These are phyloP conservation scores for Linum usitatissimum DNA, from an alignment of 345 rosid genomes.

Conservation along the genomic window DNA sequence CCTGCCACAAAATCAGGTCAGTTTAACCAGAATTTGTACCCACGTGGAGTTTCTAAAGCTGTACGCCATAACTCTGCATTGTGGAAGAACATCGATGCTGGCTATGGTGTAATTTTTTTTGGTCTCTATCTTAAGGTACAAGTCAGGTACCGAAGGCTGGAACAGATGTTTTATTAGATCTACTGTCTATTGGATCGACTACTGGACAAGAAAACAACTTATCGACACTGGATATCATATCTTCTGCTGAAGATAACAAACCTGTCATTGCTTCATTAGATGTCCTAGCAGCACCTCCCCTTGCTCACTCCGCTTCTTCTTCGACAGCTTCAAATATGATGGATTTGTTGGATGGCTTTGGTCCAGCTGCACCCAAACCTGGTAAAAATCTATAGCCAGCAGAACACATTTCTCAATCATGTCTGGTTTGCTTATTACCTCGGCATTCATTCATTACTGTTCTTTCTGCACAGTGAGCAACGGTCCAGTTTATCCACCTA, in stretches of 20 bases:
- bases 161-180: constrained; percentile 75
- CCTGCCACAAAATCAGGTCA: constrained; percentile 51
- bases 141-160: constrained; percentile 60
- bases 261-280: constrained; percentile 31
- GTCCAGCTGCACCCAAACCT: constrained; percentile 40
- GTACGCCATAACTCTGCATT: too few relatives aligned
- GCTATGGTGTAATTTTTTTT: background rate
- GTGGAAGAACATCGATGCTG: too few relatives aligned
- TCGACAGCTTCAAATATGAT: constrained; percentile 40
- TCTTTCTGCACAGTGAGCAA: constrained; percentile 46
- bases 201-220: constrained; percentile 40
- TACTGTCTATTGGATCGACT: constrained; percentile 71
- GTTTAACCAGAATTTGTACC: constrained; percentile 15
- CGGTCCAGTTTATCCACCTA: constrained; percentile 61
- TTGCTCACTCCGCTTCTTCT: constrained; percentile 30
- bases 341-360: constrained; percentile 85
- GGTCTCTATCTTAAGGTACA: constrained; percentile 25
- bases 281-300: constrained; percentile 38
- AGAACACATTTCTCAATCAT: background rate
- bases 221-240: constrained; percentile 46
- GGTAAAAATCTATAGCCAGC: constrained; percentile 31
- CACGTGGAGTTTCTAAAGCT: too few relatives aligned
- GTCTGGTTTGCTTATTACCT: constrained; percentile 3
- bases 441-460: background rate
- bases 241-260: constrained; percentile 35